Conservation (phyloP, 2,329 filamentous ascomycete genomes). For the Nemania bipapillata region DNA sequence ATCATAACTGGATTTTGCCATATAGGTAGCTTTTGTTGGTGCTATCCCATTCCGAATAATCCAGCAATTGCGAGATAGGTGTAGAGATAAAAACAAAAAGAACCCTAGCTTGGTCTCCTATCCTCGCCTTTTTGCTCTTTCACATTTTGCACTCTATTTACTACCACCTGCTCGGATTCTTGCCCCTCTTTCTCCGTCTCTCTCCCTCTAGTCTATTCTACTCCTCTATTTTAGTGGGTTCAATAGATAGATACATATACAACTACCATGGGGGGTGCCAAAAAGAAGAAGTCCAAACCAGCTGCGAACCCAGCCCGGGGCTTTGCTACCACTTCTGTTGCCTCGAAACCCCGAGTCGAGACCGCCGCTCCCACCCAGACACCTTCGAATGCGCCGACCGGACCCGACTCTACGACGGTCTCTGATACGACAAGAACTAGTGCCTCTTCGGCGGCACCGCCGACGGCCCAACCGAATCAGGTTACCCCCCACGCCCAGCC, state of each 20-base stretch:
- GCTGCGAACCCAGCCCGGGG: slow-evolving; percentile 87
- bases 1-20: no score
- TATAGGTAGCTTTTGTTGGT: no score
- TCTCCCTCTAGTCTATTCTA: background rate
- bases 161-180: background rate
- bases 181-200: background rate
- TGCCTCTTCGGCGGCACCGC: background rate
- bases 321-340: slow-evolving; percentile 92
- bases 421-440: slow-evolving; percentile 2
- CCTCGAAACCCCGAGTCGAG: slow-evolving; percentile 81
- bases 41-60: no score
- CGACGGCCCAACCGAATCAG: slow-evolving; percentile 29
- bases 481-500: slow-evolving; percentile 9
- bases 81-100: background rate
- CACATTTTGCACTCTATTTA: background rate
- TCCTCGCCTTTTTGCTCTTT: background rate
- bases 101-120: background rate
- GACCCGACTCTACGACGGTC: slow-evolving; percentile 15
- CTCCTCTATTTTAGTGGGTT: background rate
- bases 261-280: slow-evolving; percentile 70
- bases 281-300: slow-evolving; percentile 92
- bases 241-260: background rate
- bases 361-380: slow-evolving; percentile 42
- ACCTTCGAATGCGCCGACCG: slow-evolving; percentile 24
- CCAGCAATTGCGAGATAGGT: no score